Evolutionary conservation across 108 stramenopile genomes (phyloP).

Genomic region (Aurantiochytrium sp.): DNA sequence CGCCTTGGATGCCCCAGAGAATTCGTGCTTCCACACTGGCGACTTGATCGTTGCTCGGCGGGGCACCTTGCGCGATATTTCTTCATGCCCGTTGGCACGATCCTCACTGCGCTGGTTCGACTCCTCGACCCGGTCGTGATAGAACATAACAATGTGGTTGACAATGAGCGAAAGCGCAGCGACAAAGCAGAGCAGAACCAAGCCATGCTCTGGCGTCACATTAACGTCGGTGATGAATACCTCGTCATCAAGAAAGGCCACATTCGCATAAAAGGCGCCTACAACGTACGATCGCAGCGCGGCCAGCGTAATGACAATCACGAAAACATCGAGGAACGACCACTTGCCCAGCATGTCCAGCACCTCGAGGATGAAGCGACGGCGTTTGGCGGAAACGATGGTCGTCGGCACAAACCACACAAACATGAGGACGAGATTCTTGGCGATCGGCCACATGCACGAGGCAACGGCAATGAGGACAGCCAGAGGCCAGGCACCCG

Average conservation of each 20-base stretch:
- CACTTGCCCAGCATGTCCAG: conserved; percentile 15
- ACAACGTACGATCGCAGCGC: neutral
- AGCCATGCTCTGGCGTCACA: neutral
- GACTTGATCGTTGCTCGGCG: neutral
- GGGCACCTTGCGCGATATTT: neutral
- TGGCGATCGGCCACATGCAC: conserved; percentile 3
- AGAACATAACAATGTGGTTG: neutral
- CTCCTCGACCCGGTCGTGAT: neutral
- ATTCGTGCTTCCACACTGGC: neutral
- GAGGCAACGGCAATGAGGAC: neutral
- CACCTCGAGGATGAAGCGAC: neutral
- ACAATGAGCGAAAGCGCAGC: neutral
- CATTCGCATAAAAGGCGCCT: neutral
- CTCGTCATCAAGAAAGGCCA: neutral
- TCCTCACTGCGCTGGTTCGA: neutral
- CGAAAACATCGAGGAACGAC: neutral
- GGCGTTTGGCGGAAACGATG: neutral
- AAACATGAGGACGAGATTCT: neutral
- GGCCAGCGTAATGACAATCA: neutral
- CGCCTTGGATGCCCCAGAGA: neutral
- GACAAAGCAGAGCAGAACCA: neutral
- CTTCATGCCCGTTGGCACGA: neutral
- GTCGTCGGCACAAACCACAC: neutral
- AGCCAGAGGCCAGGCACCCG: conserved; percentile 6
- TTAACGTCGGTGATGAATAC: conserved; percentile 2